Evolutionary conservation across 179 eudicot genomes (phyloP), one percentile per base, ranked within the genome.

Genomic region (Sideroxylon spinosum): DNA sequence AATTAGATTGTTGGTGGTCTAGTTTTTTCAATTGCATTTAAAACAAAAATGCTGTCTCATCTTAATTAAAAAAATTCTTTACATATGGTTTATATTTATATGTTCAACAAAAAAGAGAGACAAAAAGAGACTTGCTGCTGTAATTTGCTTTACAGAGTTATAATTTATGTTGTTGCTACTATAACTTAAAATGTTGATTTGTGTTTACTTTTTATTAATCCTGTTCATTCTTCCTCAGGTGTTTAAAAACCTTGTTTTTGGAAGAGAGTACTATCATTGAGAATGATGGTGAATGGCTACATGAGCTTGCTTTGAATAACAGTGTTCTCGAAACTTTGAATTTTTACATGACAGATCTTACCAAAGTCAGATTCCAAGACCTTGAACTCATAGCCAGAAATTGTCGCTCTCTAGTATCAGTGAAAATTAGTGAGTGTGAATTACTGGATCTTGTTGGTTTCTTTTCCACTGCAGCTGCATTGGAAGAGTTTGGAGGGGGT

Each of bases 401-500:
- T 74, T 92, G 97, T 85, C 86, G 80, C n/a, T 85, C 92, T 77
- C 78, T 92, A 53, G 82, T 83, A 56, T 90, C 94, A 13, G 85
- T 89, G 74, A 92, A 92, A 82, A 87, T 92, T 63, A 86, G 93
- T 69, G 97, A 92, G 14, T 87, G 86, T 63, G 94, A 92, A 73
- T 76, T 90, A n/a, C 67, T 79, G 70, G 83, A 89, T 61, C 94
- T 92, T 70, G 79, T 79, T 57, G 91, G 81, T 29, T 92, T 92
- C 79, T 89, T 86, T 56, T 80, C 82, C 17, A 76, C 87, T 57
- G 88, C 97, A 59, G 57, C 78, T 64, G 56, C 85, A 53, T 73
- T 92, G 73, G 89, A 88, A 82, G 97, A 92, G 84, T 92, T 90
- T 79, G 82, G 85, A 78, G 97, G 97, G 66, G 92, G 92, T 73